phyloP scores from a whole-genome alignment of 805 yeast species.

The Yamadazyma sp. region DNA sequence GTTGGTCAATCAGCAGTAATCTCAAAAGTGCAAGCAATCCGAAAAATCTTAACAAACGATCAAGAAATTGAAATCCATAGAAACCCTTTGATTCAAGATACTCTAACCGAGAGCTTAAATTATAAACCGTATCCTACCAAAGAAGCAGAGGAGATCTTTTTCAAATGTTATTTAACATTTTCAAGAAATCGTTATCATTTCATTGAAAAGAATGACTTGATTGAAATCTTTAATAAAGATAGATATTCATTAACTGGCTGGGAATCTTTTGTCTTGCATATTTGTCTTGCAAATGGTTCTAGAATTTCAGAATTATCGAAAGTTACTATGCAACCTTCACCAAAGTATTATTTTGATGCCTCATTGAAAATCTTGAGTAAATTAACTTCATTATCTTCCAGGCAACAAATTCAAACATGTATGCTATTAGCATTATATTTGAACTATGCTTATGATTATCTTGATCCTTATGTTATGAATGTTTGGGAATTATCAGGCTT shows the following conservation, averaged over 20 bases:
- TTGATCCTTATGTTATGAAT: slow-evolving; percentile 9
- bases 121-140: neutral
- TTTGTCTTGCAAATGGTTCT: slow-evolving; percentile 10
- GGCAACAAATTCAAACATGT: slow-evolving; percentile 11
- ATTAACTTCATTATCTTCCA: slow-evolving; percentile 1
- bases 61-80: slow-evolving; percentile 4
- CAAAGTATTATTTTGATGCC: slow-evolving; percentile 9
- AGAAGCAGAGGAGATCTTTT: slow-evolving; percentile 8
- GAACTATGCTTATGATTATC: slow-evolving; percentile 8
- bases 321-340: slow-evolving; percentile 4
- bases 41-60: slow-evolving; percentile 12
- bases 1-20: slow-evolving; percentile 21
- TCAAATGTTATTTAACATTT: slow-evolving; percentile 8
- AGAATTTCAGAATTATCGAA: slow-evolving; percentile 8
- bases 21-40: slow-evolving; percentile 20
- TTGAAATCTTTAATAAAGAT: slow-evolving; percentile 2
- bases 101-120: neutral
- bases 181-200: slow-evolving; percentile 9
- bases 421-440: slow-evolving; percentile 10
- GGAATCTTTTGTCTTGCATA: slow-evolving; percentile 8
- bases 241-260: slow-evolving; percentile 5
- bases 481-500: slow-evolving; percentile 9
- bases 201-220: slow-evolving; percentile 8
- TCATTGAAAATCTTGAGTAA: slow-evolving; percentile 5
- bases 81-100: slow-evolving; percentile 2